These are phyloP conservation scores for Dendrothele bispora DNA, from an alignment of 768 basidiomycete genomes.

Conservation along the genomic window DNA sequence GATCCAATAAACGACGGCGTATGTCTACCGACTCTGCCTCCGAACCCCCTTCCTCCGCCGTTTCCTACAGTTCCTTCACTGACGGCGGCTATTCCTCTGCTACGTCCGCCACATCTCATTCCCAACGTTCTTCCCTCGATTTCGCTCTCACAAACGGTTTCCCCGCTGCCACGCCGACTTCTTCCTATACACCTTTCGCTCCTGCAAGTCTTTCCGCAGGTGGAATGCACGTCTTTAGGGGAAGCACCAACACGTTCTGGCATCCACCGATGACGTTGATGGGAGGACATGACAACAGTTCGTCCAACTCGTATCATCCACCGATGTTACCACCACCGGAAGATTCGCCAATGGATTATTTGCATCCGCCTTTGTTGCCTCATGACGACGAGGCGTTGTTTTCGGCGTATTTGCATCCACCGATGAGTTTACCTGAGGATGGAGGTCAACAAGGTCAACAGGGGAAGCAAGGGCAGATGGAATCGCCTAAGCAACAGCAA, in stretches of 20 bases:
- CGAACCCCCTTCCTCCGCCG: constrained; percentile 61
- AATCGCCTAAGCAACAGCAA: too few species aligned
- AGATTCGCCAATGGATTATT: constrained; percentile 71
- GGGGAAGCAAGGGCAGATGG: too few species aligned
- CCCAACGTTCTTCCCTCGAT: constrained; percentile 65
- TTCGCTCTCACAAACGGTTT: constrained; percentile 30
- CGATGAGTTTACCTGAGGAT: constrained; percentile 50
- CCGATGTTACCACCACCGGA: constrained; percentile 61
- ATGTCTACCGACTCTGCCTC: constrained; percentile 63
- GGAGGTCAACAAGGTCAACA: too few species aligned
- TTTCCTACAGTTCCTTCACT: constrained; percentile 60
- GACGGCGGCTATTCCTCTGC: constrained; percentile 63
- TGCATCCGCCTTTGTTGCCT: constrained; percentile 56
- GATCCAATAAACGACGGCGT: constrained; percentile 65
- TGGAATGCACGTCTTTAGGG: neutral
- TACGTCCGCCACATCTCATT: constrained; percentile 56
- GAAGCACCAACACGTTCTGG: constrained; percentile 58
- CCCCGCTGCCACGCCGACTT: constrained; percentile 56
- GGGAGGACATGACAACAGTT: constrained; percentile 29
- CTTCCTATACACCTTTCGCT: constrained; percentile 27
- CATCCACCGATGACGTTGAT: constrained; percentile 70
- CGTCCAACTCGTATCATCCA: constrained; percentile 63
- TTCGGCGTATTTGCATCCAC: constrained; percentile 53
- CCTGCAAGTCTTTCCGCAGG: neutral
- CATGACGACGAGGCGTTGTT: constrained; percentile 67